Percentiles rank a stretch among this genome's conserved stretches.
Evolutionary conservation across 345 rosid genomes (phyloP).

Genomic region (Limnanthes douglasii): DNA sequence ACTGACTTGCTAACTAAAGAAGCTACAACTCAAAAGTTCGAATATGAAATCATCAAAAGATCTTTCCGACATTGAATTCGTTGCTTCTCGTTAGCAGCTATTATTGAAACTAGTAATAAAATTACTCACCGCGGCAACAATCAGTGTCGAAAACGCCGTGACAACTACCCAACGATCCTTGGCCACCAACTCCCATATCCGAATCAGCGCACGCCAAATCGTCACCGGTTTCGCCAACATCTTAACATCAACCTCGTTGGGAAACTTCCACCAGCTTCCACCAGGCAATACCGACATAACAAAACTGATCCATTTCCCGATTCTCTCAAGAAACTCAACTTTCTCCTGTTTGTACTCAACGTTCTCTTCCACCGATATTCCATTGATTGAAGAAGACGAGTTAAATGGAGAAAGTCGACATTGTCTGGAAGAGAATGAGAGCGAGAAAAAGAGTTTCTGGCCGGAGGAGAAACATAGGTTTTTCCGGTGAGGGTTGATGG

Average conservation of each 20-base stretch:
- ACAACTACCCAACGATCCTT: slow-evolving; percentile 78
- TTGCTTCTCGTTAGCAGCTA: too few species aligned
- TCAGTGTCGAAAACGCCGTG: slow-evolving; percentile 67
- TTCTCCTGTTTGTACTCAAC: slow-evolving; percentile 20
- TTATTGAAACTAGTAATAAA: not conserved
- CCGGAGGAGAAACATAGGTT: slow-evolving; percentile 12
- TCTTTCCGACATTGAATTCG: not conserved
- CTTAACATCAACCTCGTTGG: slow-evolving; percentile 51
- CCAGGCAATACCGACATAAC: slow-evolving; percentile 62
- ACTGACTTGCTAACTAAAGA: too few species aligned
- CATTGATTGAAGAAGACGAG: slow-evolving; percentile 42
- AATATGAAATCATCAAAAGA: not conserved
- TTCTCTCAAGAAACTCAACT: slow-evolving; percentile 23
- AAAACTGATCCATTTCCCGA: slow-evolving; percentile 31
- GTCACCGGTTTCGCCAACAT: slow-evolving; percentile 66
- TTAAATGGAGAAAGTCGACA: slow-evolving; percentile 13
- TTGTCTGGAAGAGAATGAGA: slow-evolving; percentile 3
- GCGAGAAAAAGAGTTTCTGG: slow-evolving; percentile 5
- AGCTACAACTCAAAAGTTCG: too few species aligned
- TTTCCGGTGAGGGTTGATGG: slow-evolving; percentile 5
- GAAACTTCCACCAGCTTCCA: slow-evolving; percentile 86
- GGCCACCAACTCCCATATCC: slow-evolving; percentile 87
- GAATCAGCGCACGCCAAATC: slow-evolving; percentile 63
- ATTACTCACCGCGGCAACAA: slow-evolving; percentile 59
- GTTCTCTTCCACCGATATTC: slow-evolving; percentile 26